Evolutionary conservation across 179 eudicot species (phyloP), one percentile per base, ranked within the genome.

Genomic region (Spergularia azorica): DNA sequence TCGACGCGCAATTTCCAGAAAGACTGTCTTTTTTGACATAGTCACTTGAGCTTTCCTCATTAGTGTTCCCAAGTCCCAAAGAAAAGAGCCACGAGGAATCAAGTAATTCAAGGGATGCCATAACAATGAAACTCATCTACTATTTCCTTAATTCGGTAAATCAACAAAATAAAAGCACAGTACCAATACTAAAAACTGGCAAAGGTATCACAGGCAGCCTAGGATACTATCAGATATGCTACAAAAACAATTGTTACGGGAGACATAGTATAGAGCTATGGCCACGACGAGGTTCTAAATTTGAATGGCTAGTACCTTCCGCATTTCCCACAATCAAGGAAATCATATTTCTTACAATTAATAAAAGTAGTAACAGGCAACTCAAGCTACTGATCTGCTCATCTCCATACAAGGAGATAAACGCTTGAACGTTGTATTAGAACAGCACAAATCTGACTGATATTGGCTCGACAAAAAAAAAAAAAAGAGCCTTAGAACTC

Each of bases 341-440:
- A 26, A 43, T 43, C 8, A 4, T 43, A 4, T 6, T 43, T 43
- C 48, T 43, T 43, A 43, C 48, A 43, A 43, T 43, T 43, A 43
- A 6, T 43, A 43, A 4, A 43, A 4, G 48, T 4, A 43, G 48
- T 43, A 43, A 4, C 48, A 43, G 48, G 48, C 48, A 43, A 43
- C 5, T 6, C 12, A 16, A 55, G 64, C 41, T 56, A 71, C 58
- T n/a, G 72, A 26, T 26, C 32, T 26, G 32, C 32, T 26, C 32
- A 60, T 69, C 70, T 46, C 43, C 59, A 55, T 38, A 64, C 32
- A 32, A 75, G 64, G 50, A 62, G 17, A 48, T 12, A 15, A 52
- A 13, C 15, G 62, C 74, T 67, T 71, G 51, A 57, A 16, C 16
- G 16, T 12, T 15, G 70, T 52, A 67, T 51, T 18, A 56, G 39